Conservation (phyloP, 2,329 filamentous ascomycete species). For the Pseudofabraea citricarpa region DNA sequence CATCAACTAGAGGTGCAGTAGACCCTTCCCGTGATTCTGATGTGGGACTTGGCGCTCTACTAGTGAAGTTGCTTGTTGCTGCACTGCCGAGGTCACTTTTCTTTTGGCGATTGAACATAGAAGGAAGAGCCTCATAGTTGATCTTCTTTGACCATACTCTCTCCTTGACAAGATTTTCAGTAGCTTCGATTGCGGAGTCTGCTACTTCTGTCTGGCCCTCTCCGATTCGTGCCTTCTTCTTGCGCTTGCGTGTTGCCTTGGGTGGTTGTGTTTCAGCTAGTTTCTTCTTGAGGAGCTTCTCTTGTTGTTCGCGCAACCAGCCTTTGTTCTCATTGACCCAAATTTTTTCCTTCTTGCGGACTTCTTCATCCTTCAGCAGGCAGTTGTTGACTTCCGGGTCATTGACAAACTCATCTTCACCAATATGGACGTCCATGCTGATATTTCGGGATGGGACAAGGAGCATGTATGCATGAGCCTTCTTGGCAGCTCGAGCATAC, state of each 20-base stretch:
- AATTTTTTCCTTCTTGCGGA: conserved; percentile 79
- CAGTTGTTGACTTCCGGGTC: conserved; percentile 85
- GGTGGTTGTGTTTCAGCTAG: conserved; percentile 47
- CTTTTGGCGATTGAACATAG: conserved; percentile 42
- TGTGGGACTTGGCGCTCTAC: conserved; percentile 14
- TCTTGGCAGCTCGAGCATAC: conserved; percentile 53
- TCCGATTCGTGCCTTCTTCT: conserved; percentile 53
- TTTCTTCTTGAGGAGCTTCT: conserved; percentile 74
- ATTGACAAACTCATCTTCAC: conserved; percentile 79
- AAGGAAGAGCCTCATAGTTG: conserved; percentile 62
- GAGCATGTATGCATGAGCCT: conserved; percentile 48
- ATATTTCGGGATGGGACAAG: conserved; percentile 44
- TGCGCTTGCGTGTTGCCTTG: conserved; percentile 52
- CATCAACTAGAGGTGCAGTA: not conserved
- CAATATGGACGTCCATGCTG: conserved; percentile 61
- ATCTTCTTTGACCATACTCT: conserved; percentile 69
- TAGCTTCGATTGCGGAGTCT: conserved; percentile 64
- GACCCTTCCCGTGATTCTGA: not conserved
- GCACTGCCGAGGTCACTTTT: conserved; percentile 43
- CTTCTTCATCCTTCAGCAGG: conserved; percentile 67
- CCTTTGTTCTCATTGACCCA: conserved; percentile 96
- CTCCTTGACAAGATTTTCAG: conserved; percentile 61
- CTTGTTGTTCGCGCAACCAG: conserved; percentile 82
- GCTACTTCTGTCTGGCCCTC: conserved; percentile 63
- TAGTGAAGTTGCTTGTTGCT: conserved; percentile 40